phyloP scores from a whole-genome alignment of 441 rosid species.

The Theobroma grandiflorum region DNA sequence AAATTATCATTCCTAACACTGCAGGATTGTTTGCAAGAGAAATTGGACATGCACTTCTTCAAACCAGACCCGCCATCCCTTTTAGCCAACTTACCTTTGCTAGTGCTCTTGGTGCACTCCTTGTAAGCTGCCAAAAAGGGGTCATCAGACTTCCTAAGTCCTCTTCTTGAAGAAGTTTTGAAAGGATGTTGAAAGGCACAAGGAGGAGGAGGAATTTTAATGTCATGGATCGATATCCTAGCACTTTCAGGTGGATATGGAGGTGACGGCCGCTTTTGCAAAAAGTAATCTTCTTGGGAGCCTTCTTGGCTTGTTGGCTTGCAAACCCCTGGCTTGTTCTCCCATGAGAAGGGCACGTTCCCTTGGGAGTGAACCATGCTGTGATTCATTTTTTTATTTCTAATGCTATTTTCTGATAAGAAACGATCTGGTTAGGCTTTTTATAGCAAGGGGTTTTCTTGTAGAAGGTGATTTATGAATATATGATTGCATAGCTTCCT shows the following conservation, averaged over 20 bases:
- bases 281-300: background rate
- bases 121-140: constrained; percentile 63
- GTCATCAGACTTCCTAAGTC: constrained; percentile 38
- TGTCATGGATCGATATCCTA: constrained; percentile 31
- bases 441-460: background rate
- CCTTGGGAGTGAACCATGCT: constrained; percentile 28
- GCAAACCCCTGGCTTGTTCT: constrained; percentile 53
- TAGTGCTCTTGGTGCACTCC: constrained; percentile 51
- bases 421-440: background rate
- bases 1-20: constrained; percentile 49
- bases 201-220: constrained; percentile 53
- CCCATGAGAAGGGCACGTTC: constrained; percentile 57
- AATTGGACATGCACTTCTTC: constrained; percentile 35
- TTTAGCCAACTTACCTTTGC: constrained; percentile 19
- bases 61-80: constrained; percentile 8
- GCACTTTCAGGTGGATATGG: constrained; percentile 42
- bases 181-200: constrained; percentile 53
- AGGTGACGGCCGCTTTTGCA: constrained; percentile 52
- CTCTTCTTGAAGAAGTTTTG: constrained; percentile 45
- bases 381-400: constrained; percentile 27
- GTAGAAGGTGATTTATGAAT: background rate
- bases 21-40: constrained; percentile 55
- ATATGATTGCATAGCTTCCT: background rate
- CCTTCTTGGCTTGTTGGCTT: constrained; percentile 26
- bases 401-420: background rate